Percentiles rank a stretch among this genome's conserved stretches.
These are phyloP conservation scores for Nakazawaea holstii DNA, from an alignment of 805 yeast species.

Conservation along the genomic window DNA sequence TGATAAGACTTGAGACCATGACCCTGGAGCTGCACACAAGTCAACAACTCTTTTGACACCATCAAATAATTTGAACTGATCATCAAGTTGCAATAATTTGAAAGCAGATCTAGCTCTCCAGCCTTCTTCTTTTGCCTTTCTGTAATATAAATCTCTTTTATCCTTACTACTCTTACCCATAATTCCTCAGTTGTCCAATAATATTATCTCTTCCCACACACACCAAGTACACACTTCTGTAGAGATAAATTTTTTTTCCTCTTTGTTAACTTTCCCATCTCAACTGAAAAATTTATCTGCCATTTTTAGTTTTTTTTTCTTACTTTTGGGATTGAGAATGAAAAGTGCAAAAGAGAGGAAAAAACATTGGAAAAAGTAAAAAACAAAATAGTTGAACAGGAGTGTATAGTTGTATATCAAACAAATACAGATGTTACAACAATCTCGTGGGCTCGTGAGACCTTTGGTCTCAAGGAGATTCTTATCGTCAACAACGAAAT, in stretches of 20 bases:
- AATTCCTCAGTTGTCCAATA: not conserved
- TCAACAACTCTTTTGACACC: conserved; percentile 85
- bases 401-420: not conserved
- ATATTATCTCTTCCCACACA: not conserved
- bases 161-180: conserved; percentile 97
- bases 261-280: not conserved
- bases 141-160: conserved; percentile 84
- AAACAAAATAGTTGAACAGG: not conserved
- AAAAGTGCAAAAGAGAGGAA: not conserved
- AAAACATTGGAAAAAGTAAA: not conserved
- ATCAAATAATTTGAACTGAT: conserved; percentile 77
- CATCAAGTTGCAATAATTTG: conserved; percentile 84
- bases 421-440: not conserved
- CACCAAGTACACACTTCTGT: not conserved
- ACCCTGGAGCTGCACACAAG: conserved; percentile 97
- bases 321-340: not conserved
- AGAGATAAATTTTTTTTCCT: not conserved
- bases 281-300: conserved; percentile 1
- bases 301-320: too few relatives aligned
- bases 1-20: conserved; percentile 95
- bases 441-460: not conserved
- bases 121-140: conserved; percentile 97
- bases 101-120: conserved; percentile 97
- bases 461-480: not conserved
- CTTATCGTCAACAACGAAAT: not conserved